phyloP scores from a whole-genome alignment of 139 green algal species.

The Chlamydomonas sp. region DNA sequence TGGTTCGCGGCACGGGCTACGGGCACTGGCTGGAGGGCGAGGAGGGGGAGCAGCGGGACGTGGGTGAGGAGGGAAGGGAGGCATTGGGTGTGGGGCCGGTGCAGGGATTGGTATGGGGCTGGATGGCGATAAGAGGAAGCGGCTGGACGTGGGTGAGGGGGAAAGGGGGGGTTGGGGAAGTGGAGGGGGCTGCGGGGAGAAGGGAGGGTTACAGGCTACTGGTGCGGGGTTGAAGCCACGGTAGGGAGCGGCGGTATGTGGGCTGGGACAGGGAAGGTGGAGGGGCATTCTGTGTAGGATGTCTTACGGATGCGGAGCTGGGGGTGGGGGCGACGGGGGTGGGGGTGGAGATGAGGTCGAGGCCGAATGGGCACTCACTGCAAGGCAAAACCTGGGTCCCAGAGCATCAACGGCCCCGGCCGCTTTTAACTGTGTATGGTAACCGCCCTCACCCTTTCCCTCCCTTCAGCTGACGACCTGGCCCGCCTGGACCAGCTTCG shows the following conservation, averaged over 20 bases:
- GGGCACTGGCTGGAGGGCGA: slow-evolving; percentile 26
- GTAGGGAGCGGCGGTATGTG: too few relatives aligned
- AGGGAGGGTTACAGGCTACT: too few relatives aligned
- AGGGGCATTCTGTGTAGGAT: not conserved
- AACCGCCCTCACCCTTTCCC: not conserved
- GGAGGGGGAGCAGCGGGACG: not conserved
- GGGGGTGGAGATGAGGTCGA: not conserved
- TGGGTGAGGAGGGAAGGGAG: not conserved
- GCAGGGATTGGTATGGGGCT: not conserved
- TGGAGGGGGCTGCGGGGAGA: too few relatives aligned
- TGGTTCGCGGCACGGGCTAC: slow-evolving; percentile 9
- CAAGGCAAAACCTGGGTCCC: too few relatives aligned
- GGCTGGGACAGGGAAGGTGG: not conserved
- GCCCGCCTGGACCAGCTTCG: not conserved
- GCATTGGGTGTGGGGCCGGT: too few relatives aligned
- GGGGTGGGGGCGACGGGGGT: not conserved
- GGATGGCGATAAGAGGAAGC: slow-evolving; percentile 1
- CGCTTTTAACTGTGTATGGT: too few relatives aligned
- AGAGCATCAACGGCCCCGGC: too few relatives aligned
- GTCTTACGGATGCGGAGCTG: too few relatives aligned
- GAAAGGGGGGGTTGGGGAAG: too few relatives aligned
- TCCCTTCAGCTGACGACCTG: slow-evolving; percentile 9
- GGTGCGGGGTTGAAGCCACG: too few relatives aligned
- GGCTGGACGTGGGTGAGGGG: slow-evolving; percentile 1
- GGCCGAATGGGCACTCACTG: too few relatives aligned